phyloP scores from a whole-genome alignment of 2,329 filamentous ascomycete genomes.

The Blastomyces gilchristii region DNA sequence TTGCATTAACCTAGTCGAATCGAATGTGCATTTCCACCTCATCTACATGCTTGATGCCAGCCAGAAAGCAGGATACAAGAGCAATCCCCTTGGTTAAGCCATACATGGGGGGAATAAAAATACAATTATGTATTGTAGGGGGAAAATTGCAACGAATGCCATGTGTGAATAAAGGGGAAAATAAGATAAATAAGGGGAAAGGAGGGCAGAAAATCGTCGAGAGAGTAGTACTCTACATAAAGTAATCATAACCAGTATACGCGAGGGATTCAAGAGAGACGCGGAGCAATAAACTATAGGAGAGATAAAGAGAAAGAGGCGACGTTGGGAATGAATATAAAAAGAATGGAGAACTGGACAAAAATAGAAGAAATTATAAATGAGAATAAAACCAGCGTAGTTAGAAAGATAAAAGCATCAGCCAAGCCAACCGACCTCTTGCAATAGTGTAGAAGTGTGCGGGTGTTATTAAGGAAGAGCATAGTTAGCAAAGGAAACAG shows the following conservation, averaged over 20 bases:
- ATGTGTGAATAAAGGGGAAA: not conserved
- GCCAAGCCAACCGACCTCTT: not conserved
- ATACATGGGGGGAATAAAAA: not conserved
- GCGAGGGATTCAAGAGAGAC: not conserved
- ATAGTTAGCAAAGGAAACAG: not conserved
- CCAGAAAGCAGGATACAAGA: not conserved
- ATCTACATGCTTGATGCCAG: not conserved
- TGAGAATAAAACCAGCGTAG: not conserved
- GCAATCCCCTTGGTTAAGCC: not conserved
- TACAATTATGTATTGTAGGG: not conserved
- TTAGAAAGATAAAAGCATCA: not conserved
- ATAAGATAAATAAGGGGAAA: not conserved
- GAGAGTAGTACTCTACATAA: not conserved
- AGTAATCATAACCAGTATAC: not conserved
- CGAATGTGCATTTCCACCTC: not conserved
- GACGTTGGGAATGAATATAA: not conserved
- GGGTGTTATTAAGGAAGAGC: not conserved
- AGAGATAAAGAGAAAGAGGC: not conserved
- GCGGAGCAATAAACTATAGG: not conserved
- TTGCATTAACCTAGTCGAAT: not conserved
- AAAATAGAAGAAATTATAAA: not conserved
- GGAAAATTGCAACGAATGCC: not conserved
- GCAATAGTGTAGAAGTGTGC: not conserved
- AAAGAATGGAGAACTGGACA: not conserved
- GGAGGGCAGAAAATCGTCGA: not conserved